Evolutionary conservation across 192 early-diverging fungal genomes (phyloP).

Genomic region (Backusella liffmaniae): DNA sequence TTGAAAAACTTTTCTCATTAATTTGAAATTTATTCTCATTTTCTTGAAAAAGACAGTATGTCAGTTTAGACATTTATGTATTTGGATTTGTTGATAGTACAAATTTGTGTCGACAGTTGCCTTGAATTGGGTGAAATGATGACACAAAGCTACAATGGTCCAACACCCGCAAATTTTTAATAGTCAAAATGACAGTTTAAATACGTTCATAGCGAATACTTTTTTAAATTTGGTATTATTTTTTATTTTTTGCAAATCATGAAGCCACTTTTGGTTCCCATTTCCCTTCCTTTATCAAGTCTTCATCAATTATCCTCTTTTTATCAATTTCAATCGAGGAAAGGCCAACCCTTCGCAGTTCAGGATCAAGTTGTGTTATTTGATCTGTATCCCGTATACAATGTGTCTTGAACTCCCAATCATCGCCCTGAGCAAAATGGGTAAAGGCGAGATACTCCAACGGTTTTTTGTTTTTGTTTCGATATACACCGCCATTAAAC

Average conservation of each 20-base stretch:
- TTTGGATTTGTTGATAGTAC: too few relatives aligned
- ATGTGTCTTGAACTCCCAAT: conserved; percentile 24
- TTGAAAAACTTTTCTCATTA: too few relatives aligned
- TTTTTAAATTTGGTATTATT: too few relatives aligned
- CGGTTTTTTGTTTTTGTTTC: conserved; percentile 27
- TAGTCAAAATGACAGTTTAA: too few relatives aligned
- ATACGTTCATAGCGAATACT: too few relatives aligned
- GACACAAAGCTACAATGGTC: too few relatives aligned
- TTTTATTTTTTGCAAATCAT: neutral
- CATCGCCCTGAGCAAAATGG: conserved; percentile 20
- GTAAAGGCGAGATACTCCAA: conserved; percentile 24
- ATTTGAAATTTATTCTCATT: too few relatives aligned
- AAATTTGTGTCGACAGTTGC: too few relatives aligned
- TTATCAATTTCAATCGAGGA: conserved; percentile 15
- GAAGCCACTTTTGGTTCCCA: conserved; percentile 8
- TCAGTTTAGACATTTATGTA: too few relatives aligned
- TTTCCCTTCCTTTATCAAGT: conserved; percentile 11
- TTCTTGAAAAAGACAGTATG: too few relatives aligned
- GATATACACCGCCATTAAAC: conserved; percentile 39
- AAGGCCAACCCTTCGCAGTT: neutral
- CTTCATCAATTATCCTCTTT: conserved; percentile 14
- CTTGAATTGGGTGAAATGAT: too few relatives aligned
- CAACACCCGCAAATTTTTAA: too few relatives aligned
- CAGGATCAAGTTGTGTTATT: neutral
- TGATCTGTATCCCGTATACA: conserved; percentile 22